Conservation (phyloP, 805 yeast genomes). For the Ogataea ramenticola region DNA sequence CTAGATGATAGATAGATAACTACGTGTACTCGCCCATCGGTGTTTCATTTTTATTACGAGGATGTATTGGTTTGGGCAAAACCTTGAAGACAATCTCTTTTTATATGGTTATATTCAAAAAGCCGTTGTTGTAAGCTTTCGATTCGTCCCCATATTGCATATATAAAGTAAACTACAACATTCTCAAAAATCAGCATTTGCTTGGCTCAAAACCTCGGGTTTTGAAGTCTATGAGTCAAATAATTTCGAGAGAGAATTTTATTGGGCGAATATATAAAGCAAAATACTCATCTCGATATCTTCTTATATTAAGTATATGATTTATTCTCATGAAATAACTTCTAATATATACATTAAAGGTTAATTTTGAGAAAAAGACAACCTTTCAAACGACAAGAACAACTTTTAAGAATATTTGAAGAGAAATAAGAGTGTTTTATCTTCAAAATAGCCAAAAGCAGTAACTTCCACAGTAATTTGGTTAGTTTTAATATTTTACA, state of each 20-base stretch:
- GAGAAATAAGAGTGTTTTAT: background rate
- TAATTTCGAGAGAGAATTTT: background rate
- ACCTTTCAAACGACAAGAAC: background rate
- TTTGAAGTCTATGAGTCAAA: background rate
- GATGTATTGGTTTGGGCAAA: no score
- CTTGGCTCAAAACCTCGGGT: background rate
- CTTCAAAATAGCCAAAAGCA: background rate
- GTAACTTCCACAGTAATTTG: background rate
- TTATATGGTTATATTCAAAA: background rate
- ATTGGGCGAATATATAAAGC: background rate
- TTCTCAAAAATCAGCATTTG: background rate
- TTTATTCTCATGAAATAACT: background rate
- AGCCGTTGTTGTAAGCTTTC: background rate
- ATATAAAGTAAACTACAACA: background rate
- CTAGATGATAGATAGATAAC: no score
- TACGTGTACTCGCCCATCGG: no score
- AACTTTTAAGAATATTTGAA: background rate
- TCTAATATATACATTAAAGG: background rate
- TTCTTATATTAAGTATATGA: background rate
- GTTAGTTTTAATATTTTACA: background rate
- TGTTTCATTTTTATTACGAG: no score
- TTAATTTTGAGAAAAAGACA: background rate
- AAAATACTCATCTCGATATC: no score
- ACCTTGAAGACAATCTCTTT: no score
- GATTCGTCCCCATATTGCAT: background rate